These are phyloP conservation scores for Atkinsonella hypoxylon DNA, from an alignment of 2,329 filamentous ascomycete species.

Conservation along the genomic window DNA sequence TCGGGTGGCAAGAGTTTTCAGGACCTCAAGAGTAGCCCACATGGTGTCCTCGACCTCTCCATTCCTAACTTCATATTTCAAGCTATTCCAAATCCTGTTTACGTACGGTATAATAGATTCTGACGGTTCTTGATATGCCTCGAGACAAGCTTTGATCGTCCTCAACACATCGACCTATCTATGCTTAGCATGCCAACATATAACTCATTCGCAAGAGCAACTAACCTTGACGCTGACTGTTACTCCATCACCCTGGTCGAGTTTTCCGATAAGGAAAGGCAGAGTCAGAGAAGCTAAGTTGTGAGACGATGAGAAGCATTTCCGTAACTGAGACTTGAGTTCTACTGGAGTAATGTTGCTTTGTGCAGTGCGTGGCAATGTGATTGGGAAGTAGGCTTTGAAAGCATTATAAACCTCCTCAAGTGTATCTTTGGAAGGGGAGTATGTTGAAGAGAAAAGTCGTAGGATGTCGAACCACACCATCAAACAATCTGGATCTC, in stretches of 20 bases:
- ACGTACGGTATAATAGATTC: constrained; percentile 36
- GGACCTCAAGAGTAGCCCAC: constrained; percentile 41
- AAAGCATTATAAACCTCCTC: constrained; percentile 42
- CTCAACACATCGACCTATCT: constrained; percentile 40
- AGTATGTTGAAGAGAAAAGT: constrained; percentile 32
- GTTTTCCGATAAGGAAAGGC: constrained; percentile 42
- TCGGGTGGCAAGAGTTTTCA: constrained; percentile 35
- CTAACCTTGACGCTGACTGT: constrained; percentile 44
- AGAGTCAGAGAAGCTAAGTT: constrained; percentile 33
- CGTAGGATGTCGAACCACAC: constrained; percentile 42
- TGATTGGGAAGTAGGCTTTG: constrained; percentile 50
- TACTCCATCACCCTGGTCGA: constrained; percentile 47
- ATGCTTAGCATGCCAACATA: constrained; percentile 6
- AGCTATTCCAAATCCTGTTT: constrained; percentile 43
- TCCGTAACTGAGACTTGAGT: constrained; percentile 39
- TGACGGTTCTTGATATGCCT: constrained; percentile 33
- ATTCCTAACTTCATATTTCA: constrained; percentile 52
- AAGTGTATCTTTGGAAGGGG: constrained; percentile 31
- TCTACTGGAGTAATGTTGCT: constrained; percentile 43
- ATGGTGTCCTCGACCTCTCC: constrained; percentile 47
- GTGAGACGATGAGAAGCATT: constrained; percentile 41
- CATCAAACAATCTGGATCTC: constrained; percentile 45
- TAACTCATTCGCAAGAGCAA: not conserved
- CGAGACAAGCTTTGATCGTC: constrained; percentile 42
- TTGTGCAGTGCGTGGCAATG: constrained; percentile 37